phyloP scores from a whole-genome alignment of 495 filamentous ascomycete species.

The Xanthoparmelia taractica region DNA sequence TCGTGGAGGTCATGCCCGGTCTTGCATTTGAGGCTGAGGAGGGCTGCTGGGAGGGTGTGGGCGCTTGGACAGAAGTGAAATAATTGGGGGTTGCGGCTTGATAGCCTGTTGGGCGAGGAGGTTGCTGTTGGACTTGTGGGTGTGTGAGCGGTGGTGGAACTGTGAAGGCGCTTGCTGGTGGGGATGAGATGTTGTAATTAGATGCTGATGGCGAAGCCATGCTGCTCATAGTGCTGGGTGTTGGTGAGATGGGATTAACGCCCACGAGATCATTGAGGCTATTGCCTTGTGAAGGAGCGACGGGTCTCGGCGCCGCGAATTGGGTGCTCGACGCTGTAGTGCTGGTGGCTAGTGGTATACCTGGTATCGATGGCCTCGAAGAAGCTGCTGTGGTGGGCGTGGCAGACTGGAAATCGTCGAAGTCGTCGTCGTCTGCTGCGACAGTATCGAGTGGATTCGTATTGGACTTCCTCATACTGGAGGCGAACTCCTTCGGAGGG shows the following conservation, averaged over 20 bases:
- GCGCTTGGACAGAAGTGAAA: constrained; percentile 69
- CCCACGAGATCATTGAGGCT: constrained; percentile 72
- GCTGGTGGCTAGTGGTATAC: constrained; percentile 44
- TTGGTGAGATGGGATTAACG: constrained; percentile 72
- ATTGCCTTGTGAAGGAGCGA: constrained; percentile 68
- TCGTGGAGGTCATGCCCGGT: constrained; percentile 26
- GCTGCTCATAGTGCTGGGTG: constrained; percentile 41
- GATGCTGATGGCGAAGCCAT: constrained; percentile 47
- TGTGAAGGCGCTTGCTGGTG: constrained; percentile 37
- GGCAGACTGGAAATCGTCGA: constrained; percentile 97
- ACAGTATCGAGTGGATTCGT: constrained; percentile 43
- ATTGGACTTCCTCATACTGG: constrained; percentile 42
- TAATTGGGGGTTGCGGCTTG: constrained; percentile 84
- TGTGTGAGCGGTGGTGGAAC: constrained; percentile 38
- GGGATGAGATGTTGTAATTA: constrained; percentile 45
- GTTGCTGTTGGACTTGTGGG: constrained; percentile 30
- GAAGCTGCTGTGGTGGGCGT: constrained; percentile 48
- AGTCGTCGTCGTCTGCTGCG: constrained; percentile 77
- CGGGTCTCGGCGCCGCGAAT: constrained; percentile 73
- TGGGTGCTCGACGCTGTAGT: constrained; percentile 59
- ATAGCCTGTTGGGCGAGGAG: constrained; percentile 56
- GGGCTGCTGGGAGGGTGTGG: constrained; percentile 31
- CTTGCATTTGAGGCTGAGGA: constrained; percentile 25
- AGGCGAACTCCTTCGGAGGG: constrained; percentile 38
- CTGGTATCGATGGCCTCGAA: constrained; percentile 37